phyloP scores from a whole-genome alignment of 2,329 filamentous ascomycete genomes.

The Fusarium irregulare region DNA sequence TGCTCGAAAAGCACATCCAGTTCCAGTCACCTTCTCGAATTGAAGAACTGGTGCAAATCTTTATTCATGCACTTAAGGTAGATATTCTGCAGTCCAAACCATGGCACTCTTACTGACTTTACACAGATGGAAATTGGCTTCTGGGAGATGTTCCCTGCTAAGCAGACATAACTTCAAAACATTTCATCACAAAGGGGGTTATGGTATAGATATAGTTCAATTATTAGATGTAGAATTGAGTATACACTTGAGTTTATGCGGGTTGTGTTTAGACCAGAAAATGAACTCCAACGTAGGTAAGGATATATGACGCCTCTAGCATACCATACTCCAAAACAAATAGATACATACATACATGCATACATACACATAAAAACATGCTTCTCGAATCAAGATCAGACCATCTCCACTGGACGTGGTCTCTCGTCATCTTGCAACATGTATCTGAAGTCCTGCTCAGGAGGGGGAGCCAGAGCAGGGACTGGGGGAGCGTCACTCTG shows the following conservation, averaged over 20 bases:
- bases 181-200: not conserved
- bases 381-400: constrained; percentile 10
- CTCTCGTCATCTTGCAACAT: constrained; percentile 64
- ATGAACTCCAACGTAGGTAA: constrained; percentile 12
- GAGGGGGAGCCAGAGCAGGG: constrained; percentile 54
- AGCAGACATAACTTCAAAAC: constrained; percentile 20
- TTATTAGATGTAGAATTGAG: constrained; percentile 38
- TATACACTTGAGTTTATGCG: constrained; percentile 27
- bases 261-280: constrained; percentile 13
- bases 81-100: constrained; percentile 25
- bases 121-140: constrained; percentile 65
- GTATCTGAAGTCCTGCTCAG: constrained; percentile 60
- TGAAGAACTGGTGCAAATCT: constrained; percentile 85
- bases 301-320: constrained; percentile 12
- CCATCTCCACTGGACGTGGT: constrained; percentile 56
- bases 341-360: constrained; percentile 5
- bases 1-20: constrained; percentile 81
- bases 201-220: constrained; percentile 12
- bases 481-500: constrained; percentile 54
- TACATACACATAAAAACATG: constrained; percentile 2
- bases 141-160: constrained; percentile 64
- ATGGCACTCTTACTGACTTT: not conserved
- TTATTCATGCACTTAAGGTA: constrained; percentile 87
- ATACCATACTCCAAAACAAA: constrained; percentile 25
- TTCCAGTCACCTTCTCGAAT: constrained; percentile 79